Evolutionary conservation across 306 rosid genomes (phyloP), one percentile per base, ranked within the genome.

Genomic region (Fagus sylvatica): DNA sequence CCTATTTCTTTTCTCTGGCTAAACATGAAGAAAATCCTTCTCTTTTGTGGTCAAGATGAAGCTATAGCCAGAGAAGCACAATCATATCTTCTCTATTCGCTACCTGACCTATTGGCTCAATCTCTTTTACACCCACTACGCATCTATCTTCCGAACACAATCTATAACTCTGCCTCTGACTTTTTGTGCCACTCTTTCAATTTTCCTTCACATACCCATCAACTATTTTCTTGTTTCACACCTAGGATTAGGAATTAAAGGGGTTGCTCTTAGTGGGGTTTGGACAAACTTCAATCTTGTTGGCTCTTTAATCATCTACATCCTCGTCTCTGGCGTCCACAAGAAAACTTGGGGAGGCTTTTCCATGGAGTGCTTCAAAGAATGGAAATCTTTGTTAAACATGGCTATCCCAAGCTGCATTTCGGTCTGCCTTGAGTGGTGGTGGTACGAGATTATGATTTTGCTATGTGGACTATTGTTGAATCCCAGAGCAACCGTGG

Each of bases 381-480:
- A 84, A 34, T 94, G 97, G 97, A 81, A 59, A 22, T 49, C 84
- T 0, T 94, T 94, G 7, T 79, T 94, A 4, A 86, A 85, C 72
- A 59, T 94, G 64, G 94, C 98, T 1, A 80, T 94, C 13, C 95
- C 98, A 6, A 92, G 97, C 80, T 94, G 98, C 84, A 75, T 94
- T 64, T 94, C 98, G 0, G 95, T 94, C 7, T 94, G 98, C 54
- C 86, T 94, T 17, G 98, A 94, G 78, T 94, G 98, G 98, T 94
- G 98, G 98, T 94, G 98, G 98, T 94, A 94, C 69, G 98, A 94
- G 81, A 92, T 94, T 71, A 92, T 94, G 98, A 94, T 88, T 33
- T 30, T 94, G 60, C 83, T 94, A 8, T 94, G 98, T 34, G 98
- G 98, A 0, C 60, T 89, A 59, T 40, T 94, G 10, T 0, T 80